phyloP scores from a whole-genome alignment of 169 alveolate species.

The Eimeria maxima region DNA sequence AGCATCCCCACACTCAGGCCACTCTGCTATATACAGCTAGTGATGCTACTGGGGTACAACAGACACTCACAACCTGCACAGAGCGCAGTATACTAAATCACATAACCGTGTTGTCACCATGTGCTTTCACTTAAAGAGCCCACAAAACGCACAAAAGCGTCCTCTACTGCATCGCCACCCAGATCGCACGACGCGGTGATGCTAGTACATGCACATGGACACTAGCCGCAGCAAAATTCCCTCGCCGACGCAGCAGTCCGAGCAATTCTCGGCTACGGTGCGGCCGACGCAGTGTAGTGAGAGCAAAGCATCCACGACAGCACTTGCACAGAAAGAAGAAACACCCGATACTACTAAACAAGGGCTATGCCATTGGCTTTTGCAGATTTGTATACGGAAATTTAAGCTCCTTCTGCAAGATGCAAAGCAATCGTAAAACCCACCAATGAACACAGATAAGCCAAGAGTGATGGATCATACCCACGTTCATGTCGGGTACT shows the following conservation, averaged over 20 bases:
- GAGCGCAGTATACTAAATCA: background rate
- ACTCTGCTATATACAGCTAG: background rate
- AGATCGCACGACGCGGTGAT: background rate
- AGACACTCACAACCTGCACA: background rate
- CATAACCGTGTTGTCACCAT: background rate
- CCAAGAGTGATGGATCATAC: background rate
- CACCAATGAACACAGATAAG: background rate
- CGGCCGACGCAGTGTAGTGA: background rate
- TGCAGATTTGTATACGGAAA: background rate
- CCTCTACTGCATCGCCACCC: background rate
- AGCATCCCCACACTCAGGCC: background rate
- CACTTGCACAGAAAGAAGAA: background rate
- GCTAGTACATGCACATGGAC: background rate
- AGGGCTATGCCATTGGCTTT: background rate
- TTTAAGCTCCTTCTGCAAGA: background rate
- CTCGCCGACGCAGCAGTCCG: background rate
- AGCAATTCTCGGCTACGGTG: background rate
- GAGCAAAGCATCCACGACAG: background rate
- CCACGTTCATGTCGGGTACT: background rate
- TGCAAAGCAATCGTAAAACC: background rate
- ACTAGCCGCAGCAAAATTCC: background rate
- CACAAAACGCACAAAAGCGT: background rate
- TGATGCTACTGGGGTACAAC: background rate
- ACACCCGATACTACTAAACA: background rate
- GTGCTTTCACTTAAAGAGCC: background rate